Conservation (phyloP, 768 basidiomycete species). For the Boletus vermiculosoides region DNA sequence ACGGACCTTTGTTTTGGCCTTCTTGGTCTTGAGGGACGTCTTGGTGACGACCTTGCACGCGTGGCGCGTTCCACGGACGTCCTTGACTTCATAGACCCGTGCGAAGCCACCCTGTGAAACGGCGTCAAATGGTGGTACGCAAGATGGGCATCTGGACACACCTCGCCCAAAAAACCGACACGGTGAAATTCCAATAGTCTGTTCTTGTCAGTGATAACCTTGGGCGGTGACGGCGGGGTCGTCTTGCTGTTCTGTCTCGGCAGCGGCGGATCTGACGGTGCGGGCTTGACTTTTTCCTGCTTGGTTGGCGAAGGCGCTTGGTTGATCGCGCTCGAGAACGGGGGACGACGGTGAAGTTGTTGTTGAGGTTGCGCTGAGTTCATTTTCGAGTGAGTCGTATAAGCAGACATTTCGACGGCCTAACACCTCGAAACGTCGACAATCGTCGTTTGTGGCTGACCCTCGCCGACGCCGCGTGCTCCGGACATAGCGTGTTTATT, state of each 20-base stretch:
- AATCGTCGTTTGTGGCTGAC: constrained; percentile 16
- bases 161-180: constrained; percentile 88
- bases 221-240: constrained; percentile 77
- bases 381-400: constrained; percentile 37
- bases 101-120: constrained; percentile 81
- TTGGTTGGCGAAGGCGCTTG: constrained; percentile 38
- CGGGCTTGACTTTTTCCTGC: constrained; percentile 39
- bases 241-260: constrained; percentile 83
- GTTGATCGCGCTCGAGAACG: constrained; percentile 43
- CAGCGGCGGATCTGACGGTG: constrained; percentile 59
- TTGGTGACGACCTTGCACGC: constrained; percentile 98
- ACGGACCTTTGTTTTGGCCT: constrained; percentile 92
- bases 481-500: constrained; percentile 29
- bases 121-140: neutral
- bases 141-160: constrained; percentile 25
- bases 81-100: constrained; percentile 92
- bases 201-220: constrained; percentile 65
- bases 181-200: constrained; percentile 59
- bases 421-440: constrained; percentile 44
- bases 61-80: constrained; percentile 56
- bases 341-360: constrained; percentile 39
- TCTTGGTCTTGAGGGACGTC: constrained; percentile 87
- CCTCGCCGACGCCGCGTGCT: constrained; percentile 13
- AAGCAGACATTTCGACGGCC: constrained; percentile 42
- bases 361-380: constrained; percentile 9